Conservation (phyloP, 306 rosid species). For the Vigna mungo region DNA sequence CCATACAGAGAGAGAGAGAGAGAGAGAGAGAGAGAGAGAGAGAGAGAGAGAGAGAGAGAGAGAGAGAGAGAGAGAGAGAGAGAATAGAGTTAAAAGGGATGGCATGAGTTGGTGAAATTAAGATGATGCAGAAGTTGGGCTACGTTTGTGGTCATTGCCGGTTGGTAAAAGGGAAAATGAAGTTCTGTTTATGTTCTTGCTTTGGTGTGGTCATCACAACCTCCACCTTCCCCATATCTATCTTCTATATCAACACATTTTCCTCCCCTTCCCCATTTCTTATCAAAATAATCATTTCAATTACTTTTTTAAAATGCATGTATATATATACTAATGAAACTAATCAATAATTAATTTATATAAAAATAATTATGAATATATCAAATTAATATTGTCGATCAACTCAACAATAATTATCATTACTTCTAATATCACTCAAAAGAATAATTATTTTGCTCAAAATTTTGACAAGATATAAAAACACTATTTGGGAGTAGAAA, state of each 20-base stretch:
- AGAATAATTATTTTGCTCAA: too few species aligned
- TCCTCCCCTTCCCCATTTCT: neutral
- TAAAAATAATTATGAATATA: too few species aligned
- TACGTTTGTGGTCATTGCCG: slow-evolving; percentile 41
- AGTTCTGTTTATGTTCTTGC: neutral
- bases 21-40: too few species aligned
- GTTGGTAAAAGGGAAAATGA: slow-evolving; percentile 42
- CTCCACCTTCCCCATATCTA: slow-evolving; percentile 11
- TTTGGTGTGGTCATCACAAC: slow-evolving; percentile 31
- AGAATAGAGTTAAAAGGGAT: neutral
- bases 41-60: neutral
- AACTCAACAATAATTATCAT: too few species aligned
- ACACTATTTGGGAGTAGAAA: too few species aligned
- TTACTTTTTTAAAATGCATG: too few species aligned
- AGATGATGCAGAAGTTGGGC: slow-evolving; percentile 40
- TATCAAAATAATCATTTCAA: too few species aligned
- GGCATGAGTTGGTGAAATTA: slow-evolving; percentile 7
- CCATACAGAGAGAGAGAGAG: neutral
- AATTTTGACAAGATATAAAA: too few species aligned
- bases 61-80: neutral
- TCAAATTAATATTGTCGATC: too few species aligned
- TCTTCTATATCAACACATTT: slow-evolving; percentile 12
- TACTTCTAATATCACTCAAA: too few species aligned
- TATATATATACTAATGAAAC: too few species aligned
- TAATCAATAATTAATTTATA: too few species aligned